Evolutionary conservation across 106 monocot species (phyloP).

Genomic region (Allium sativum): DNA sequence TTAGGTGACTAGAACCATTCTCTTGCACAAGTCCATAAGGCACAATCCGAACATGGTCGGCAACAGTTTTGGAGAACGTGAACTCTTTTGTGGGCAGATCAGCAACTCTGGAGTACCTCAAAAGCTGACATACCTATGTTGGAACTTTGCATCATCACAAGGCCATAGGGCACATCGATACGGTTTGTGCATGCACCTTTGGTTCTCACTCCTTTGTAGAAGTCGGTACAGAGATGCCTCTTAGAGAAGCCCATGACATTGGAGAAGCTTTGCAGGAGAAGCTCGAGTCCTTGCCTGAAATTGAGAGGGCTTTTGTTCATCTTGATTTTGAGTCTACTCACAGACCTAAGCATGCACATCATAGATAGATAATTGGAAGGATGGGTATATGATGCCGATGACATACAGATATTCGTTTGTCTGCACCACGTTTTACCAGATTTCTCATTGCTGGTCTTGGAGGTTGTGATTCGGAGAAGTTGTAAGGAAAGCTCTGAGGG

Average conservation of each 20-base stretch:
- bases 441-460: too few species aligned
- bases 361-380: constrained; percentile 27
- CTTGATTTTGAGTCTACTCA: constrained; percentile 84
- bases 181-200: constrained; percentile 86
- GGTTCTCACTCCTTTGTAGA: constrained; percentile 97
- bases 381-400: too few species aligned
- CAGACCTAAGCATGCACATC: constrained; percentile 65
- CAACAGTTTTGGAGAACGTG: constrained; percentile 64
- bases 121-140: constrained; percentile 63
- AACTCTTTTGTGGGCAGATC: constrained; percentile 52
- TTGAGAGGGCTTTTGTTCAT: constrained; percentile 82
- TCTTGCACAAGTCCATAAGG: too few species aligned
- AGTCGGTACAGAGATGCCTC: constrained; percentile 83
- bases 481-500: too few species aligned
- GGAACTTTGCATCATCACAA: constrained; percentile 97
- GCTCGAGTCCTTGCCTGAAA: constrained; percentile 69
- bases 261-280: constrained; percentile 96
- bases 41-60: constrained; percentile 63
- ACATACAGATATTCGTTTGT: too few species aligned
- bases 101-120: constrained; percentile 59
- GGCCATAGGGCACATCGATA: constrained; percentile 83
- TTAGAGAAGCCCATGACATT: constrained; percentile 93
- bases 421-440: too few species aligned
- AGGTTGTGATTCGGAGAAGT: too few species aligned
- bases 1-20: too few species aligned